Percentiles rank a stretch among this genome's conserved stretches.
phyloP scores from a whole-genome alignment of 176 grass and related monocot genomes.

The Thinopyrum elongatum region DNA sequence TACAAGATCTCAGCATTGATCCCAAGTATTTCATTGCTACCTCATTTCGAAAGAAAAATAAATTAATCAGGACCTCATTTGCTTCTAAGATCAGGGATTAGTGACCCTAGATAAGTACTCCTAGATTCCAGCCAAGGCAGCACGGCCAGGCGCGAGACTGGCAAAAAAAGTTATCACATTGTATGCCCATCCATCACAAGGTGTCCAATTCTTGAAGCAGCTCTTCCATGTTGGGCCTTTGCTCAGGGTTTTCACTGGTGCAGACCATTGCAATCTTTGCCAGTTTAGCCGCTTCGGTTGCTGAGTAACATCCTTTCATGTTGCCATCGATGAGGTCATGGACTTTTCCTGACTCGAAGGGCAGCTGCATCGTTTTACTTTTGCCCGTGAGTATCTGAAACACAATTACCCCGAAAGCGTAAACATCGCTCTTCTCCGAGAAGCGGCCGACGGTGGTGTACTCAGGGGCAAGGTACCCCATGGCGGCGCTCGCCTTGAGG shows the following conservation, averaged over 20 bases:
- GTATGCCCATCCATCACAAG: conserved; percentile 1
- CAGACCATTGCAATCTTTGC: conserved; percentile 48
- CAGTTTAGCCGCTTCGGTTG: conserved; percentile 52
- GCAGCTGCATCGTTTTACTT: conserved; percentile 44
- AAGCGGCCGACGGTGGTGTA: conserved; percentile 77
- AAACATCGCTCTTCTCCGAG: conserved; percentile 89
- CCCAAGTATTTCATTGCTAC: conserved; percentile 12
- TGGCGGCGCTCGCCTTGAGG: conserved; percentile 91
- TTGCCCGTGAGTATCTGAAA: conserved; percentile 72
- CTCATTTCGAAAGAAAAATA: too few species aligned
- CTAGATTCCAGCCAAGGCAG: conserved; percentile 5
- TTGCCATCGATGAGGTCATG: conserved; percentile 76
- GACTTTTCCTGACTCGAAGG: conserved; percentile 3
- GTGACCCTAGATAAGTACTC: conserved; percentile 28
- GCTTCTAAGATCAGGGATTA: conserved; percentile 55
- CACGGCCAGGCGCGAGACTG: conserved; percentile 26
- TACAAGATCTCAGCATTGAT: conserved; percentile 44
- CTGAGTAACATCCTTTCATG: conserved; percentile 58
- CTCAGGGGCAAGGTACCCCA: conserved; percentile 96
- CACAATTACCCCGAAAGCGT: conserved; percentile 81
- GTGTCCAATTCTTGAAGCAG: conserved; percentile 54
- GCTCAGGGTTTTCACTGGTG: conserved; percentile 61
- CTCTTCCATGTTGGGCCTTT: conserved; percentile 61
- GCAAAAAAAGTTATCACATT: conserved; percentile 21
- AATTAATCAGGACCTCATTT: conserved; percentile 11